Percentiles rank a stretch among this genome's conserved stretches.
Conservation (phyloP, 1,139 yeast genomes). For the Blastobotrys petasosporus region DNA sequence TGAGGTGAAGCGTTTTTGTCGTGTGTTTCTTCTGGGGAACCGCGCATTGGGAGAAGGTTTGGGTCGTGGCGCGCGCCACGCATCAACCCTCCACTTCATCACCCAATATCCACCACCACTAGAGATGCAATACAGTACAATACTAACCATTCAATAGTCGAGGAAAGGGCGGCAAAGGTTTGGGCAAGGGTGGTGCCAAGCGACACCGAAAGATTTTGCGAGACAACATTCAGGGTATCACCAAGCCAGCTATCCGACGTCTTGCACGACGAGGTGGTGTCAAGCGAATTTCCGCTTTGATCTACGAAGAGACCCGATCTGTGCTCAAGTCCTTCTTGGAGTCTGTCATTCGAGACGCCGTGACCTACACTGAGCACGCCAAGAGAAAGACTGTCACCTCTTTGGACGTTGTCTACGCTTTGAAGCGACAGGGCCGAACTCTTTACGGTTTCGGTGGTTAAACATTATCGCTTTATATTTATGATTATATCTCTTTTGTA, state of each 20-base stretch:
- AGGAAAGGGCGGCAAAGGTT: constrained; percentile 99
- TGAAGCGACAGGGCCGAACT: constrained; percentile 99
- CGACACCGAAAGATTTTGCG: constrained; percentile 99
- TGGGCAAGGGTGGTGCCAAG: constrained; percentile 99
- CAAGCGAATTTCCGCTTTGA: constrained; percentile 98
- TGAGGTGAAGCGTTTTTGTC: constrained; percentile 3
- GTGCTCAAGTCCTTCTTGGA: constrained; percentile 95
- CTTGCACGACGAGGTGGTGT: constrained; percentile 99
- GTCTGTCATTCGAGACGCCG: constrained; percentile 98
- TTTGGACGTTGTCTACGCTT: constrained; percentile 97
- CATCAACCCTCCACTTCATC: neutral
- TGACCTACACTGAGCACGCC: constrained; percentile 99
- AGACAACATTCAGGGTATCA: constrained; percentile 99
- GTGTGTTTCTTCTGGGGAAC: neutral
- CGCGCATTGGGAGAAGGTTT: neutral
- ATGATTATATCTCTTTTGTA: constrained; percentile 6
- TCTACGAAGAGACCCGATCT: constrained; percentile 98
- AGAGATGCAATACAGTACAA: neutral
- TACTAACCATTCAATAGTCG: constrained; percentile 38
- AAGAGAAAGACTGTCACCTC: constrained; percentile 99
- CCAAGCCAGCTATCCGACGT: constrained; percentile 99
- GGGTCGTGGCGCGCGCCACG: neutral
- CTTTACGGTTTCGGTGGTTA: constrained; percentile 99
- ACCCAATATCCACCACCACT: neutral
- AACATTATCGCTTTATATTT: constrained; percentile 15